These are phyloP conservation scores for Ceratobasidium papillatum DNA, from an alignment of 1,284 basidiomycete species.

Conservation along the genomic window DNA sequence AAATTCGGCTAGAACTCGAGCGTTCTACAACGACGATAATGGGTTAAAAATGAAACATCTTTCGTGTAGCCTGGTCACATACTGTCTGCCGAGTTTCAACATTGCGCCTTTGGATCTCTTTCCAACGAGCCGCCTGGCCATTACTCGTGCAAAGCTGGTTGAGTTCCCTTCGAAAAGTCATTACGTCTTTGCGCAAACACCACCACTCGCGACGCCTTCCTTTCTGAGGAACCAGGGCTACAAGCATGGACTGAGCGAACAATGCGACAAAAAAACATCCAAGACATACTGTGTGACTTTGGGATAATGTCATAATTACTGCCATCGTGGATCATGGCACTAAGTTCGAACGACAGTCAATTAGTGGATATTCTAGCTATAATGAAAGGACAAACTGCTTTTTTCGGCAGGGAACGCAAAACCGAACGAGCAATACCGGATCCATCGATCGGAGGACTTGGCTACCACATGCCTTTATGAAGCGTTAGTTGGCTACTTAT, in stretches of 20 bases:
- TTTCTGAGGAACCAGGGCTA: slow-evolving; percentile 3
- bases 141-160: neutral
- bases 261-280: neutral
- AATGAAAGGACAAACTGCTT: neutral
- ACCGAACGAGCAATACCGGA: neutral
- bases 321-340: neutral
- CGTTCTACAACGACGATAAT: neutral
- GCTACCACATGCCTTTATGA: slow-evolving; percentile 14
- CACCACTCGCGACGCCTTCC: neutral
- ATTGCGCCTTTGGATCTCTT: neutral
- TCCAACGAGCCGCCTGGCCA: neutral
- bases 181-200: slow-evolving; percentile 5
- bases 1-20: neutral
- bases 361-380: too few relatives aligned
- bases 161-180: neutral
- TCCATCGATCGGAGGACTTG: neutral
- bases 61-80: neutral
- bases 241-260: neutral
- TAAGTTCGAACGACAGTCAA: neutral
- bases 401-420: neutral
- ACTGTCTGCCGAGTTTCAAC: neutral
- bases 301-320: neutral
- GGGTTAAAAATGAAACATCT: neutral
- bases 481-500: neutral
- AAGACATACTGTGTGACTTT: neutral